Conservation (phyloP, 495 filamentous ascomycete genomes). For the Aspergillus affinis region DNA sequence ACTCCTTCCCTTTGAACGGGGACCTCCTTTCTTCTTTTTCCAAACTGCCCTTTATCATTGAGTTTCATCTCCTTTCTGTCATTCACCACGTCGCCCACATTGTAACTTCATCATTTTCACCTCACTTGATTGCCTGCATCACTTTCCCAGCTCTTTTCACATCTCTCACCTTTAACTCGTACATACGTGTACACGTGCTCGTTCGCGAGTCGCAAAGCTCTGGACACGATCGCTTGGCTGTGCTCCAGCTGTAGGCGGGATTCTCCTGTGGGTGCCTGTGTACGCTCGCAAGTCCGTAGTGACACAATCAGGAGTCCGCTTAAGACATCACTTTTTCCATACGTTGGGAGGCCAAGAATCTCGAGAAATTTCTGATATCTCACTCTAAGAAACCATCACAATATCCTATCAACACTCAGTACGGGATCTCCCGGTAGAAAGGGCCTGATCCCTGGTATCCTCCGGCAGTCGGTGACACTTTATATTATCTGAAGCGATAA, state of each 20-base stretch:
- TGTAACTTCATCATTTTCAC: constrained; percentile 22
- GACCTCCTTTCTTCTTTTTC: constrained; percentile 18
- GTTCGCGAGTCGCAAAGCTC: constrained; percentile 31
- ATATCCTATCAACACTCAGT: constrained; percentile 12
- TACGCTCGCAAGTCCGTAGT: constrained; percentile 45
- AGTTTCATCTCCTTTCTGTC: constrained; percentile 7
- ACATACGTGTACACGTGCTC: constrained; percentile 39
- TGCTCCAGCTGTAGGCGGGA: constrained; percentile 49
- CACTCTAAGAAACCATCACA: constrained; percentile 18
- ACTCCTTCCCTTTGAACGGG: constrained; percentile 21
- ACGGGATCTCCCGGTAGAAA: constrained; percentile 31
- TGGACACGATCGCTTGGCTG: constrained; percentile 42
- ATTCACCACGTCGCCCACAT: constrained; percentile 3
- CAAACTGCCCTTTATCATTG: constrained; percentile 9
- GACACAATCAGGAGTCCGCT: constrained; percentile 35
- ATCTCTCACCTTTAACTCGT: constrained; percentile 31
- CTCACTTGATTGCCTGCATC: constrained; percentile 20
- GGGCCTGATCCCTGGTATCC: constrained; percentile 17
- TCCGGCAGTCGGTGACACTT: constrained; percentile 13
- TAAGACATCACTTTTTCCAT: constrained; percentile 20
- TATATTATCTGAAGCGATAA: constrained; percentile 18
- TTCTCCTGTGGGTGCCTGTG: constrained; percentile 34
- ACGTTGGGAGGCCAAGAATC: constrained; percentile 9
- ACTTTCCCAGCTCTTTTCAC: constrained; percentile 26
- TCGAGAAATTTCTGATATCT: constrained; percentile 11